Base-by-base conservation (phyloP, 768 basidiomycete species). In the Pleurotus pulmonarius region DNA sequence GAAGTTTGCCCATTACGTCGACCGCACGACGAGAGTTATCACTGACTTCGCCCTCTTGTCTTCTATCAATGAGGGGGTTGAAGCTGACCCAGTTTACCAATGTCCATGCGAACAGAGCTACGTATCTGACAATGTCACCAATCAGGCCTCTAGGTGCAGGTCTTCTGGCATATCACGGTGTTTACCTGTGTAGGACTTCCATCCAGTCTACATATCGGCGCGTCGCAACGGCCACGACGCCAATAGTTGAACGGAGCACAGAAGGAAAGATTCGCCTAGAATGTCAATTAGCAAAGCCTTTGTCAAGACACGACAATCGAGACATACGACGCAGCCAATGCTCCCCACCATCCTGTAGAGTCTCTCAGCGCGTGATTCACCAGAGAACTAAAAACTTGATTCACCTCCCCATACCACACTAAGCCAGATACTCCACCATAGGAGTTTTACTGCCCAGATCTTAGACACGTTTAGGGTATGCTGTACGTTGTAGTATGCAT, bases 361-460 rank as follows among this genome's bases (percentile, higher is more conserved):
- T 2, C 25, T 57, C 54, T 24, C 57, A 25, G 25, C 26, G 43
- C 34, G 13, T 46, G 43, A n/a, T 26, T 38, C 39, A 38, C 37
- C 25, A 57, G 15, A 24, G 29, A 4, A 34, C 55, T 41, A 52
- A 20, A 5, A 49, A 37, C 53, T 51, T 26, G 5, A 66, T 76
- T 45, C 61, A 85, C 87, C 88, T 65, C 70, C 82, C 93, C 93
- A 96, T 4, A 82, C 72, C 29, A 94, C 82, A 39, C 78, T 82
- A 25, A 94, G 71, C 91, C 92, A 96, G 56, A 92, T 85, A 57
- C 86, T 89, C 90, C 90, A 94, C 82, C 83, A 91, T 5, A 88
- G 53, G 46, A 89, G 68, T 55, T 73, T 56, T 9, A 26, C 37
- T 15, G 20, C 22, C 40, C 39, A 24, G 13, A 47, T 29, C 34